These are phyloP conservation scores for Schizothecium vesticola DNA, from an alignment of 495 filamentous ascomycete genomes.

Conservation along the genomic window DNA sequence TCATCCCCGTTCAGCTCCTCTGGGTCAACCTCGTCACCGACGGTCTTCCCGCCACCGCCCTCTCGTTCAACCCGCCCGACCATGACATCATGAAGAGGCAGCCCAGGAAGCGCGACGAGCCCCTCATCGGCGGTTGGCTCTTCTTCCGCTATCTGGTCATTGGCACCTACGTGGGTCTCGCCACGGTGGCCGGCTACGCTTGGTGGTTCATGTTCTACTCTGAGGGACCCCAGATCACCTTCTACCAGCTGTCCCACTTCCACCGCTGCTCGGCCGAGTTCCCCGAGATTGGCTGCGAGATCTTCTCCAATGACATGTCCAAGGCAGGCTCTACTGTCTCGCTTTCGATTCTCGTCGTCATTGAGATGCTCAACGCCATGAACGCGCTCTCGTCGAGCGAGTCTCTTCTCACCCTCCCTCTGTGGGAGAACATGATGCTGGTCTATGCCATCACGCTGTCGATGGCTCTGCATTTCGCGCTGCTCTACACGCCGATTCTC, in stretches of 20 bases:
- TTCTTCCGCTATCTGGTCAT: slow-evolving; percentile 98
- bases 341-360: slow-evolving; percentile 85
- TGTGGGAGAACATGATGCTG: slow-evolving; percentile 96
- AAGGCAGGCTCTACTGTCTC: slow-evolving; percentile 94
- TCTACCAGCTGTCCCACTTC: slow-evolving; percentile 90
- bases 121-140: slow-evolving; percentile 88
- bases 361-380: slow-evolving; percentile 99
- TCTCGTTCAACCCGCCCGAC: slow-evolving; percentile 96
- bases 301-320: slow-evolving; percentile 85
- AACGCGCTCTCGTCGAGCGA: slow-evolving; percentile 95
- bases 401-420: slow-evolving; percentile 83
- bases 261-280: slow-evolving; percentile 85
- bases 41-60: slow-evolving; percentile 89
- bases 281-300: slow-evolving; percentile 86
- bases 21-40: slow-evolving; percentile 99
- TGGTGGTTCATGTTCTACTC: slow-evolving; percentile 99
- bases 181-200: slow-evolving; percentile 94
- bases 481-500: slow-evolving; percentile 88
- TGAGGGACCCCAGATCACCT: slow-evolving; percentile 86
- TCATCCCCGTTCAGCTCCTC: slow-evolving; percentile 94
- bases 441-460: slow-evolving; percentile 90
- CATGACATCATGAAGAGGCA: slow-evolving; percentile 94
- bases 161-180: slow-evolving; percentile 87
- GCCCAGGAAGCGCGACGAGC: slow-evolving; percentile 86
- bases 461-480: slow-evolving; percentile 93